Evolutionary conservation across 495 filamentous ascomycete species (phyloP), one percentile per base, ranked within the genome.

Genomic region (Zalerion maritima): DNA sequence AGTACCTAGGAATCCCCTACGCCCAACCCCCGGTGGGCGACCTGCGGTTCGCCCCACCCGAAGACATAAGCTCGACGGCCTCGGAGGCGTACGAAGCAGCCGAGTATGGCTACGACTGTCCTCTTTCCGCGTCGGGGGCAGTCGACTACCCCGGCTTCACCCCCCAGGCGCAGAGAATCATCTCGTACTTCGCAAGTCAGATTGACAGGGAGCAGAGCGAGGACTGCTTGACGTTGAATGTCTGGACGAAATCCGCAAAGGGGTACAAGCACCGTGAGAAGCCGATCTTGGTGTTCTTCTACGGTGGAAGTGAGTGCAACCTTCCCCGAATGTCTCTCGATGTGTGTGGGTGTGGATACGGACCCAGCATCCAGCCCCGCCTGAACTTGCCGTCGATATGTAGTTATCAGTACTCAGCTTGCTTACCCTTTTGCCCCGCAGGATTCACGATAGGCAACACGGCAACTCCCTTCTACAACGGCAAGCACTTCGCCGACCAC

Each of bases 181-280:
- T 40, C 28, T 26, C 31, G 18, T 34, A 37, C 29, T 44, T 40
- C 23, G 32, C 44, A 10, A 22, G 17, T 7, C 35, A 36, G 28
- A 3, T 31, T 14, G 18, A n/a, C n/a, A n/a, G n/a, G n/a, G 26
- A 34, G 19, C 27, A 29, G 31, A 53, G 41, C 29, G 71, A 75
- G 36, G 67, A 73, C 46, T 73, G 71, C 34, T 45, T 75, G n/a
- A 58, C 49, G 4, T 40, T 75, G n/a, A 62, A 60, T 40, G 41
- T 75, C 19, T 73, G 64, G 64, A 45, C 46, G 21, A 26, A 38
- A 28, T 7, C 23, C 26, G 34, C 40, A 12, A 30, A 20, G 20
- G 21, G 29, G 14, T 16, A 24, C 19, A 15, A 37, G 13, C 8
- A 11, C 7, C 20, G 38, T n/a, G 26, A 29, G 18, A 46, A 46